Conservation (phyloP, 1,284 basidiomycete genomes). For the Thecaphora thlaspeos region DNA sequence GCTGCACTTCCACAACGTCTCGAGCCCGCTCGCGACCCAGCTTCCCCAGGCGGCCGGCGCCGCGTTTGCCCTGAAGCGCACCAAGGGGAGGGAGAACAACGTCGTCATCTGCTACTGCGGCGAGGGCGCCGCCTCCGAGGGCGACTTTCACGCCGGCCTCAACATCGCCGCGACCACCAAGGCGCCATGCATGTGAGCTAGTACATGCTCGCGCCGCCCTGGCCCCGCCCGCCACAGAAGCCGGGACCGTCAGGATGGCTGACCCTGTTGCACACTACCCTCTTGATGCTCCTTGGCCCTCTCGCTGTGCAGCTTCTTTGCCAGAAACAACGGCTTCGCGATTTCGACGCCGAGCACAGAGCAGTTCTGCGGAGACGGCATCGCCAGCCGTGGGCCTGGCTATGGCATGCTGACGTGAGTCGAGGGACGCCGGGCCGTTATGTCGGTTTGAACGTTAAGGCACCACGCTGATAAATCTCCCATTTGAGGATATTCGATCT, state of each 20-base stretch:
- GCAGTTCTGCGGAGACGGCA: conserved; percentile 65
- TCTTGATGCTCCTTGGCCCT: too few species aligned
- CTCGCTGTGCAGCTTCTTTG: conserved; percentile 62
- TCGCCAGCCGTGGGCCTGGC: conserved; percentile 78
- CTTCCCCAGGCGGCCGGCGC: conserved; percentile 94
- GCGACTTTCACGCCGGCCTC: conserved; percentile 64
- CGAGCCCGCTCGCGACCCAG: conserved; percentile 89
- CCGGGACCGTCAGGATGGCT: too few species aligned
- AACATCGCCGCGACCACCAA: conserved; percentile 57
- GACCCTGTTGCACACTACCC: too few species aligned
- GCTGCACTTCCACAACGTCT: conserved; percentile 89
- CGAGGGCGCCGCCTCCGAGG: conserved; percentile 65
- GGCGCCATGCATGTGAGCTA: conserved; percentile 46
- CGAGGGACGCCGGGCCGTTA: too few species aligned
- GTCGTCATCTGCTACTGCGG: conserved; percentile 90
- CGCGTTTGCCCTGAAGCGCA: conserved; percentile 80
- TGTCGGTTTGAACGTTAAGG: too few species aligned
- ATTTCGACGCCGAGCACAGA: conserved; percentile 88
- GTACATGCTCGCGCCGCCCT: too few species aligned
- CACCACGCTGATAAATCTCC: too few species aligned
- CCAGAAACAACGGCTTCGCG: conserved; percentile 81
- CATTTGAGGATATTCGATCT: too few species aligned
- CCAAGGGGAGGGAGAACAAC: conserved; percentile 64
- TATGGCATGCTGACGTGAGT: conserved; percentile 69
- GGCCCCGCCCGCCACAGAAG: too few species aligned